Evolutionary conservation across 164 flowering plant genomes (phyloP).

Genomic region (Pachysandra terminalis): DNA sequence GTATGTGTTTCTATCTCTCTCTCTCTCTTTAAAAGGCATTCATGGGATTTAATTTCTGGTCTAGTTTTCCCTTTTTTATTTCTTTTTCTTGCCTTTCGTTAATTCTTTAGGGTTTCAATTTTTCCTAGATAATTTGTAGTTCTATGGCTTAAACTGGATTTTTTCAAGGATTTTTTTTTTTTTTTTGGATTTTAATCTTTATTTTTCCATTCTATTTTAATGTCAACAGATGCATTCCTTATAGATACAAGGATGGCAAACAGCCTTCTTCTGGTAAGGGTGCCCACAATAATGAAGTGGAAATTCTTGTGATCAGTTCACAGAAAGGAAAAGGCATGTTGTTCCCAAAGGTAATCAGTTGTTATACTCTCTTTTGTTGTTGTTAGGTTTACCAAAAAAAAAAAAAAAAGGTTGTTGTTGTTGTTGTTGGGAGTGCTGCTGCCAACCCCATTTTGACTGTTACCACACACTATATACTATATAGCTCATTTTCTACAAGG

Average conservation of each 20-base stretch:
- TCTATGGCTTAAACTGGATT: too few relatives aligned
- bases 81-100: too few relatives aligned
- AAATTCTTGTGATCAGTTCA: slow-evolving; percentile 64
- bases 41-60: not conserved
- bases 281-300: slow-evolving; percentile 21
- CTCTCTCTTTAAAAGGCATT: too few relatives aligned
- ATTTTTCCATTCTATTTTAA: not conserved
- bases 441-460: too few relatives aligned
- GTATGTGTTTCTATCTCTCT: slow-evolving; percentile 26
- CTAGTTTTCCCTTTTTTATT: too few relatives aligned
- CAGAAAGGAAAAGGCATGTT: slow-evolving; percentile 59
- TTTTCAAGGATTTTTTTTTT: not conserved
- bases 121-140: too few relatives aligned
- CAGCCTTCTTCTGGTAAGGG: not conserved
- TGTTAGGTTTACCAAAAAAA: too few relatives aligned
- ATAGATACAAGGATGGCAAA: slow-evolving; percentile 29
- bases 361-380: too few relatives aligned
- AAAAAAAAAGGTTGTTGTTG: too few relatives aligned
- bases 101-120: too few relatives aligned
- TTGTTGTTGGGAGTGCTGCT: not conserved
- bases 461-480: too few relatives aligned
- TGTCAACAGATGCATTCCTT: slow-evolving; percentile 62
- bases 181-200: not conserved
- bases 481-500: too few relatives aligned
- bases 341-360: slow-evolving; percentile 81